phyloP scores from a whole-genome alignment of 106 monocot genomes.

The Dendrobium chrysotoxum region DNA sequence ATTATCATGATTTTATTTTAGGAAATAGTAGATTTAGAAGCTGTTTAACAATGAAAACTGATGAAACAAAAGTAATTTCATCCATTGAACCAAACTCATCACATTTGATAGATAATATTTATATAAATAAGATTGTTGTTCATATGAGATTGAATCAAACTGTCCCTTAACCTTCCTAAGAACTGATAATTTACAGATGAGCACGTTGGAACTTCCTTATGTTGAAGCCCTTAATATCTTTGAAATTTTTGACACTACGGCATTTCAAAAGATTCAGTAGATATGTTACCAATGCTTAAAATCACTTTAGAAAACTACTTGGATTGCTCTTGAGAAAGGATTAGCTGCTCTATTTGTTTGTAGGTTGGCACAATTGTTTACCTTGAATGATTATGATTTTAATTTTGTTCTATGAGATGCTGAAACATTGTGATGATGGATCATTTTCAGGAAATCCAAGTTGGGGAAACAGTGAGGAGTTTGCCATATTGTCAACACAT shows the following conservation, averaged over 20 bases:
- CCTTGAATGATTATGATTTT: background rate
- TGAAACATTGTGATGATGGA: background rate
- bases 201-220: conserved; percentile 37
- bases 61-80: no score
- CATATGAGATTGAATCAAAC: no score
- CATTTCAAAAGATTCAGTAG: conserved; percentile 42
- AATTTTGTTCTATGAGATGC: background rate
- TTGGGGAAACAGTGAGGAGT: conserved; percentile 52
- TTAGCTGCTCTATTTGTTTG: conserved; percentile 60
- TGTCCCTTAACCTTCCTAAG: background rate
- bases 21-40: no score
- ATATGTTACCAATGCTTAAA: conserved; percentile 41
- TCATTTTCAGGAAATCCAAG: conserved; percentile 53
- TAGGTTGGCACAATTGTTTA: conserved; percentile 23
- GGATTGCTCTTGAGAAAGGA: conserved; percentile 41
- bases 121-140: no score
- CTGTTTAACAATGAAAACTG: no score
- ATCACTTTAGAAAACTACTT: conserved; percentile 33
- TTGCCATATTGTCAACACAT: conserved; percentile 70
- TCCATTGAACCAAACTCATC: no score
- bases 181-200: conserved; percentile 44
- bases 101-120: no score
- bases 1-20: no score
- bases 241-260: conserved; percentile 50
- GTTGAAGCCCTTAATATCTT: conserved; percentile 50